These are phyloP conservation scores for Umbelopsis ramanniana DNA, from an alignment of 192 early-diverging fungal genomes.

Conservation along the genomic window DNA sequence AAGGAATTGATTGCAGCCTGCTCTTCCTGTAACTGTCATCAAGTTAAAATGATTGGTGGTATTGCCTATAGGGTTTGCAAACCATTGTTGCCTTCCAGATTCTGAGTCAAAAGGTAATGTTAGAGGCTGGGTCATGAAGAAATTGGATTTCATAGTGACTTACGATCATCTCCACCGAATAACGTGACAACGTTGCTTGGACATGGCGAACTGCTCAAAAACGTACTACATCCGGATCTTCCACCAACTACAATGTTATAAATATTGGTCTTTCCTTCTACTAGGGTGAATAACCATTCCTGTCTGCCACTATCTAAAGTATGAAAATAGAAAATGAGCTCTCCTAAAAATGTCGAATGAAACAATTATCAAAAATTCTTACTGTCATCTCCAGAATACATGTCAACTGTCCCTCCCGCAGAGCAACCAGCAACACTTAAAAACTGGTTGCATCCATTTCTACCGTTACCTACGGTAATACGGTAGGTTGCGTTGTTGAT, in stretches of 20 bases:
- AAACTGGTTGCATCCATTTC: constrained; percentile 8
- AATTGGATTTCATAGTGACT: neutral
- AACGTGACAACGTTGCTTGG: neutral
- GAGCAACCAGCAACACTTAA: neutral
- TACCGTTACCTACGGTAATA: neutral
- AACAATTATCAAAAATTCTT: neutral
- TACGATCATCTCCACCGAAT: neutral
- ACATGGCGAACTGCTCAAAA: neutral
- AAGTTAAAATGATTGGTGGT: neutral
- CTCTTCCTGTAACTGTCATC: neutral
- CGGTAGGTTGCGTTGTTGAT: neutral
- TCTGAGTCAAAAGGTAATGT: neutral
- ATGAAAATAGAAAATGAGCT: neutral
- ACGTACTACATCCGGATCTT: neutral
- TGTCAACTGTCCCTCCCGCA: neutral
- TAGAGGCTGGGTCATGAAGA: neutral
- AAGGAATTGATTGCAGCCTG: neutral
- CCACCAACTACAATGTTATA: neutral
- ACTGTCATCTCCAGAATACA: constrained; percentile 6
- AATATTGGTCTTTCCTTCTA: neutral
- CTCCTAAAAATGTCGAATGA: neutral
- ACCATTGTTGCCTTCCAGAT: neutral
- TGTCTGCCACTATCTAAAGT: neutral
- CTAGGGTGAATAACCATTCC: neutral
- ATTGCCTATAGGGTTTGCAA: neutral